Evolutionary conservation across 179 eudicot species (phyloP), one percentile per base, ranked within the genome.

Genomic region (Beta macrorhiza): DNA sequence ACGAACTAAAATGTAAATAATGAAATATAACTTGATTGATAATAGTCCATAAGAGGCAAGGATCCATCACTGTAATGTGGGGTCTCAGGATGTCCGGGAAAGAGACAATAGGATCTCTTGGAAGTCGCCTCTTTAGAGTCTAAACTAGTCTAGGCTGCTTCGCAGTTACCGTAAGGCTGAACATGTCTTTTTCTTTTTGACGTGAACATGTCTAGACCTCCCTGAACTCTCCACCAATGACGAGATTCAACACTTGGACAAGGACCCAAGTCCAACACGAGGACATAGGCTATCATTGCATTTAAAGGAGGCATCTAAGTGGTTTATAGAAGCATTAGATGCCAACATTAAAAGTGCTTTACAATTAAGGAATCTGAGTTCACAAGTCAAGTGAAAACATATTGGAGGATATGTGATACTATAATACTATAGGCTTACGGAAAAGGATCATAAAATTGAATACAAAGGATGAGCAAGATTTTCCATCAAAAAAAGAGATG

Each of bases 361-460:
- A 62, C 61, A 78, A 65, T 15, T 25, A 53, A 78, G 32, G 70
- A n/a, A n/a, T 49, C 73, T 32, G 29, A 72, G 45, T 37, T 37
- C 42, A 37, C 3, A 37, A 37, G 17, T 15, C 64, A 19, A 17
- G 32, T 7, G 3, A 29, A 17, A 4, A 22, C 4, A 58, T 19
- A 44, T 71, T 5, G 63, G n/a, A 63, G 4, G 57, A 63, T 20
- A 53, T 20, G 11, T 72, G 75, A 49, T 71, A 61, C 63, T 37
- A 3, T 37, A 37, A 37, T 37, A 37, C 42, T 37, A 37, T 37
- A 72, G 62, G 29, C 22, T 45, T n/a, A 16, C 15, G 32, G 44
- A 57, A 59, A n/a, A 13, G 52, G 51, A 49, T 47, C 16, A 71
- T n/a, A 25, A 13, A 37, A 53, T 10, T 77, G 58, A 29, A 75